phyloP scores from a whole-genome alignment of 495 filamentous ascomycete genomes.

The Neurospora intermedia region DNA sequence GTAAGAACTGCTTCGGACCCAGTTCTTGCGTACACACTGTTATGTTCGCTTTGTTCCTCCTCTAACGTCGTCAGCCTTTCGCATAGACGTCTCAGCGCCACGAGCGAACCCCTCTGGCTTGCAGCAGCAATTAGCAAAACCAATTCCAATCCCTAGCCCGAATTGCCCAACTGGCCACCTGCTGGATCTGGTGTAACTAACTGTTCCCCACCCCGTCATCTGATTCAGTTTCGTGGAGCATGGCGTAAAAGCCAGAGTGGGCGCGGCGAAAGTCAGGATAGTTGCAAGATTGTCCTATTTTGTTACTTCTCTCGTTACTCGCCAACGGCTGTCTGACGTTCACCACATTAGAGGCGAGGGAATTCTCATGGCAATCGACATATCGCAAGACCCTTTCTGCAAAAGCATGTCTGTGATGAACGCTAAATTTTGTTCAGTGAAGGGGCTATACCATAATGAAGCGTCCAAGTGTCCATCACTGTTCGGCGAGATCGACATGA shows the following conservation, averaged over 20 bases:
- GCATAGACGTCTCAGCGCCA: background rate
- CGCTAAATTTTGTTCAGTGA: background rate
- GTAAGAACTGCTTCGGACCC: background rate
- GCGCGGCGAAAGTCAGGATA: background rate
- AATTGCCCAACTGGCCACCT: background rate
- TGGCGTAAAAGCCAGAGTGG: background rate
- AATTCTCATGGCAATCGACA: background rate
- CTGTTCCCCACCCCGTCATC: constrained; percentile 2
- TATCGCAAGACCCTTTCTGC: background rate
- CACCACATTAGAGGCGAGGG: background rate
- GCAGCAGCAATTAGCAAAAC: background rate
- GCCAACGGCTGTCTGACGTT: background rate
- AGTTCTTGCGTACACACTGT: background rate
- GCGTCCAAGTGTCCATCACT: background rate
- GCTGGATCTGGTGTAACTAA: constrained; percentile 12
- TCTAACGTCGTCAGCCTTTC: background rate
- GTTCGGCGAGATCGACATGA: background rate
- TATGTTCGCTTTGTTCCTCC: background rate
- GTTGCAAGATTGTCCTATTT: background rate
- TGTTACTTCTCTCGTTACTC: background rate
- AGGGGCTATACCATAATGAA: background rate
- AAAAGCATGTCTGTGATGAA: background rate
- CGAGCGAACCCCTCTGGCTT: background rate
- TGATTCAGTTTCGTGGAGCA: background rate
- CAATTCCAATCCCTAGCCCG: background rate